phyloP scores from a whole-genome alignment of 768 basidiomycete genomes.

The Lactarius trivialis region DNA sequence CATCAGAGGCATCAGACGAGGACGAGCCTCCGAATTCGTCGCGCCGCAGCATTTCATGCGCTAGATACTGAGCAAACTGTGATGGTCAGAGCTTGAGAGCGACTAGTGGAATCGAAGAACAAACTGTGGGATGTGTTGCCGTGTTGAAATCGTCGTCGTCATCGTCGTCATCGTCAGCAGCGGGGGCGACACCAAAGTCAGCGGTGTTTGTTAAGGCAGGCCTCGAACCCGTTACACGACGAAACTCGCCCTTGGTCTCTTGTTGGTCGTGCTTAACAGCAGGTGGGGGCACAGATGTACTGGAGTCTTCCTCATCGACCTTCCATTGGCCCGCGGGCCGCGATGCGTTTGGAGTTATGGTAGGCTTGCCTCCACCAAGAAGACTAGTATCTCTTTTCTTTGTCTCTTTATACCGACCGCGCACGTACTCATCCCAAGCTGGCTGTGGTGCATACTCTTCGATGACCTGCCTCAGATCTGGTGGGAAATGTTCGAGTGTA shows the following conservation, averaged over 20 bases:
- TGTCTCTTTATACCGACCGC: slow-evolving; percentile 77
- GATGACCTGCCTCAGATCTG: slow-evolving; percentile 62
- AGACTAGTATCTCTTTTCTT: slow-evolving; percentile 73
- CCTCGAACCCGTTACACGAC: slow-evolving; percentile 38
- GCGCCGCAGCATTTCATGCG: slow-evolving; percentile 61
- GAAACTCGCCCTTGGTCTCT: slow-evolving; percentile 52
- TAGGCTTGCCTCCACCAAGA: slow-evolving; percentile 82
- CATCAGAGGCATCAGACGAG: slow-evolving; percentile 44
- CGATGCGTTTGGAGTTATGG: slow-evolving; percentile 31
- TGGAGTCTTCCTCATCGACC: slow-evolving; percentile 51
- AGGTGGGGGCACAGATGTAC: slow-evolving; percentile 5
- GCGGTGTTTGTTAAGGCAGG: slow-evolving; percentile 48
- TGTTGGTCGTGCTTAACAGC: slow-evolving; percentile 16
- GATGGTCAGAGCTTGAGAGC: neutral
- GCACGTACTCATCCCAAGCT: slow-evolving; percentile 88
- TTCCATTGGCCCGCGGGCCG: slow-evolving; percentile 44
- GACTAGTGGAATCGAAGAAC: slow-evolving; percentile 13
- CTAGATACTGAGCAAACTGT: slow-evolving; percentile 77
- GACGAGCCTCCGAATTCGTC: slow-evolving; percentile 49
- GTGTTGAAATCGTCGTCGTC: slow-evolving; percentile 40
- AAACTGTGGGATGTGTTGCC: slow-evolving; percentile 41
- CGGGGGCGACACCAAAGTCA: slow-evolving; percentile 52
- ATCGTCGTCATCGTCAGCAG: slow-evolving; percentile 41
- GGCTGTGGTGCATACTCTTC: slow-evolving; percentile 64
- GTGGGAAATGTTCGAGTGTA: slow-evolving; percentile 82